Evolutionary conservation across 2,329 filamentous ascomycete genomes (phyloP), one percentile per base, ranked within the genome.

Genomic region (Lachnellula cervina): DNA sequence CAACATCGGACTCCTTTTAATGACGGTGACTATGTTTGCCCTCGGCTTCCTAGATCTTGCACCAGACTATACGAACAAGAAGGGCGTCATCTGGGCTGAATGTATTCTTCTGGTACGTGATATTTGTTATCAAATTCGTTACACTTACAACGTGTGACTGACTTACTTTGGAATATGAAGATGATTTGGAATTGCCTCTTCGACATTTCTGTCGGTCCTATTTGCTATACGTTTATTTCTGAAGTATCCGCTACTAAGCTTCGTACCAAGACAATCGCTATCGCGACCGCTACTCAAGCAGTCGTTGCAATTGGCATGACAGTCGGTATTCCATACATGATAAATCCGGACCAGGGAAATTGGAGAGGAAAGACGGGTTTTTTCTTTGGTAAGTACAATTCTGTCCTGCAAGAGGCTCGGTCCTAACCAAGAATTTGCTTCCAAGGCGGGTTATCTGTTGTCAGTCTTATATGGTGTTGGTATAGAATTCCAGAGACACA

Each of bases 11-110:
- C 78, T 66, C 2, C 49, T 77, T 11, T 64, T 73, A n/a, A 75
- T 79, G 68, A 83, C 83, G 68, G 71, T 74, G 40, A 63, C 69
- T 37, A 76, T 86, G 63, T 74, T 86, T 21, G 50, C 86, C 49
- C 64, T 68, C 9, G 66, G 60, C 14, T 59, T 66, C 35, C 48
- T 65, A 19, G 73, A 73, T 49, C 67, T 72, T 46, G 66, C 70
- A 16, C 70, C 70, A n/a, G 69, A 70, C 51, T 64, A 60, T 11
- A 65, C 56, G 4, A 66, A 54, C 32, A 51, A 54, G 2, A 56
- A 57, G 1, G 60, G 44, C 9, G 37, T 59, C 3, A 60, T 61
- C 11, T 65, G 63, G 62, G 62, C 58, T 4, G 58, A 65, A 28
- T 59, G 49, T 40, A 54, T 50, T 2, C 51, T 63, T 13, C 54